Base-by-base conservation (phyloP, 2,329 filamentous ascomycete species). In the Cytospora mali region DNA sequence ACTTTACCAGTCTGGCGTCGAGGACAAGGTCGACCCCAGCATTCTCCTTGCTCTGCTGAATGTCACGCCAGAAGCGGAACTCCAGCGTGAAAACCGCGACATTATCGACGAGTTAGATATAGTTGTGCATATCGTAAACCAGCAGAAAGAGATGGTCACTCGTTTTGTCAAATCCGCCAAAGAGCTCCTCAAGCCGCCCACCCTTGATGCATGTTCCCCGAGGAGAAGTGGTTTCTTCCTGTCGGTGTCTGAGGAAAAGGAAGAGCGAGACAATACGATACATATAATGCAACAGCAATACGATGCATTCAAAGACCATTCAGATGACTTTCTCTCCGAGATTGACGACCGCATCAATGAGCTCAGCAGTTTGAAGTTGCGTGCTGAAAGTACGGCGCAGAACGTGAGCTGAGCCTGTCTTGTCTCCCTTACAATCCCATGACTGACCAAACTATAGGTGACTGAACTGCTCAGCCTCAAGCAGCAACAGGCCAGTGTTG, bases 21-120 rank as follows among this genome's bases (percentile, higher is more conserved):
- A 62, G 48, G 60, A 62, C 1, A 49, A 49, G 23, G 49, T 62
- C 42, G 55, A 54, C 42, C 48, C 55, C 10, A 55, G n/a, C 28
- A 31, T 62, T 28, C 50, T 59, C 50, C 55, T 63, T 2, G 48
- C 52, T 70, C 68, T 77, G 0, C 71, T 80, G 2, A 73, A 79
- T 57, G 80, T 81, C 35, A 76, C 74, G 3, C 72, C 73, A 0
- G 79, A 81, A 62, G 77, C 75, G 0, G 70, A 73, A n/a, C 69
- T 81, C 0, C 74, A 79, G 29, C 68, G 71, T 0, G 80, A 81
- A 54, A 76, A 79, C 9, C 77, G 79, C 53, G 79, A 82, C 54
- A 80, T 81, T 28, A 69, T 77, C 1, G 80, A 81, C 16, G 80
- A 82, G 66, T 71, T 82, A 0, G 75, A 77, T 14, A 82, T 81